Base-by-base conservation (phyloP, 305 asterid genomes). In the Fraxinus latifolia region DNA sequence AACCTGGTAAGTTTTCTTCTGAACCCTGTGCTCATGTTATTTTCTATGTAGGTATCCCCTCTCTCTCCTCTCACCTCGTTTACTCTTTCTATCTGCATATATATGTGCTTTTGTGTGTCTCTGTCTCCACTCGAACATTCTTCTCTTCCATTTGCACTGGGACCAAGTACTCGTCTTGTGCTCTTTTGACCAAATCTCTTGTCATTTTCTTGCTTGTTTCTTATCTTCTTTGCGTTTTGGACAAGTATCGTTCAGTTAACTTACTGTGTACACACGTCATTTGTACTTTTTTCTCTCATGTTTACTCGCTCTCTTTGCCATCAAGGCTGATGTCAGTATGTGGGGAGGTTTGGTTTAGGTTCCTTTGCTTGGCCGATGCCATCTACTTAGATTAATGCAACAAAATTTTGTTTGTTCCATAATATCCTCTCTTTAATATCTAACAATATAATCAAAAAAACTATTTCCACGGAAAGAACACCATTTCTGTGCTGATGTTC, bases 1-100 rank as follows among this genome's bases (percentile, higher is more conserved):
- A 85, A 89, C 81, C 89, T 93, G 95, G 99, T 96, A 82, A 34
- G 87, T 68, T 85, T 81, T 79, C 80, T 70, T 50, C 62, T 44
- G 3, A 5, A 42, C 80, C 42, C 58, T 36, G 72, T 44, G 68
- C 80, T 42, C 36, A 7, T 83, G 58, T 82, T 58, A 21, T 67
- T 58, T 47, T 44, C 73, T 14, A 8, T 78, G 80, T 12, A 14
- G 55, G 5, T 14, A 12, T 50, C 33, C 19, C 11, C 72, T 77
- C 70, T 79, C 65, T 29, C 44, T 7, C 25, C 32, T 12, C 1
- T 8, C 14, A 36, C 31, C 39, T 71, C 2, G 2, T 42, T 29
- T 47, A 33, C 62, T 68, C 70, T 42, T n/a, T 47, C 81, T 29
- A 12, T 7, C 36, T 82, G 80, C 79, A 34, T 34, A 82, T 77